A percentile compares a stretch with the other conserved stretches of the same genome.
Conservation (phyloP, 2,329 filamentous ascomycete genomes). For the Fusarium sp. region DNA sequence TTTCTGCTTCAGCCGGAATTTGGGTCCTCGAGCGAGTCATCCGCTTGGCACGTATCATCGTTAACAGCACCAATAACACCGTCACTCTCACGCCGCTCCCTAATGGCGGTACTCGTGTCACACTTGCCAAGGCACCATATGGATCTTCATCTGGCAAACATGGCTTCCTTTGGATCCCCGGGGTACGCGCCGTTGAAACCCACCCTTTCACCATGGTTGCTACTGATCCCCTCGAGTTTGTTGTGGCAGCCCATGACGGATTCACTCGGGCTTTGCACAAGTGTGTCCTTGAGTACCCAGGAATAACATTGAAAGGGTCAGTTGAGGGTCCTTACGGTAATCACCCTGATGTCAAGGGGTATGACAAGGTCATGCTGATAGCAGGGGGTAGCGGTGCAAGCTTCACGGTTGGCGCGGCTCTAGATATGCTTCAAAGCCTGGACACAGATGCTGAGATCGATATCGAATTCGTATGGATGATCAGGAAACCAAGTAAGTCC, state of each 20-base stretch:
- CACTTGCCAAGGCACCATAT: constrained; percentile 60
- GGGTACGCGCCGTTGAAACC: constrained; percentile 65
- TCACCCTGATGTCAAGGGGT: constrained; percentile 61
- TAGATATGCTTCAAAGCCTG: constrained; percentile 49
- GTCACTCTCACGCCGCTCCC: constrained; percentile 65
- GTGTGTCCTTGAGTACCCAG: constrained; percentile 61
- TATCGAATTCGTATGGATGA: constrained; percentile 55
- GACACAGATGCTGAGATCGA: constrained; percentile 33
- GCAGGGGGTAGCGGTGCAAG: constrained; percentile 71
- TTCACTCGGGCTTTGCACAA: constrained; percentile 67
- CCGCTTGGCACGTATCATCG: constrained; percentile 55
- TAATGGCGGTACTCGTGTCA: constrained; percentile 65
- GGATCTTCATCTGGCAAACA: constrained; percentile 66
- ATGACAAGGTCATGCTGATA: constrained; percentile 67
- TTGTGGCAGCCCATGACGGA: constrained; percentile 67
- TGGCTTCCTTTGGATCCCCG: constrained; percentile 72
- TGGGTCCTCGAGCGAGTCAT: constrained; percentile 64
- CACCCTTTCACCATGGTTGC: constrained; percentile 72
- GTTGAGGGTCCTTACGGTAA: constrained; percentile 70
- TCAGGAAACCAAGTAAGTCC: constrained; percentile 50
- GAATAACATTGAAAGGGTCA: constrained; percentile 59
- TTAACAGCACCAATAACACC: constrained; percentile 61
- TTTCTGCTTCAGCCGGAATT: constrained; percentile 55
- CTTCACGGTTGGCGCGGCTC: constrained; percentile 59
- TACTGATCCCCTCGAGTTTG: constrained; percentile 64